A percentile compares a stretch with the other conserved stretches of the same genome.
Evolutionary conservation across 2,329 filamentous ascomycete species (phyloP).

Genomic region (Xylariaceae sp.): DNA sequence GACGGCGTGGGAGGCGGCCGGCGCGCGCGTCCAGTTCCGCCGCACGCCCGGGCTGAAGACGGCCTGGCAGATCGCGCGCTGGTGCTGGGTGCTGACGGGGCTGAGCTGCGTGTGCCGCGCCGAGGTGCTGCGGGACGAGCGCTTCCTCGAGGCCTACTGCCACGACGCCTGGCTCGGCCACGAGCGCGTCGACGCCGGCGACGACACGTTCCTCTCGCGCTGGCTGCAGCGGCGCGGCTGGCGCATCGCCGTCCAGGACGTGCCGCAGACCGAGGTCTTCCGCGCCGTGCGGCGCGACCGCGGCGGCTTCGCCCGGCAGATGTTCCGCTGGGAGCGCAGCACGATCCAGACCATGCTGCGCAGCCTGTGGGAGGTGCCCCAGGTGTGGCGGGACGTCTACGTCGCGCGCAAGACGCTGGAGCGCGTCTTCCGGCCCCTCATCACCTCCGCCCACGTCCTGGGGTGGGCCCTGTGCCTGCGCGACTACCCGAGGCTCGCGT

Average conservation of each 20-base stretch:
- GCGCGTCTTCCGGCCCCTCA: constrained; percentile 1
- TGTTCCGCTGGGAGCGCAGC: constrained; percentile 6
- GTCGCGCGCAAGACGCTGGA: constrained; percentile 5
- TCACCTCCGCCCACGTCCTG: constrained; percentile 2
- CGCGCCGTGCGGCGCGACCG: constrained; percentile 2
- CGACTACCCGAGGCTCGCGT: constrained; percentile 19
- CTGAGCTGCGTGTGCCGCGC: too few species aligned
- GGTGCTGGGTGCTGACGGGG: too few species aligned
- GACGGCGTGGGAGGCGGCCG: too few species aligned
- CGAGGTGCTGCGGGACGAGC: too few species aligned
- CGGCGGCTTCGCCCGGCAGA: constrained; percentile 3
- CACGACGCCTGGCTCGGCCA: too few species aligned
- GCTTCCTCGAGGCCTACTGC: too few species aligned
- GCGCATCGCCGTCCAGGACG: constrained; percentile 4
- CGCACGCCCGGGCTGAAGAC: too few species aligned
- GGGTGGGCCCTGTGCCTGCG: constrained; percentile 1
- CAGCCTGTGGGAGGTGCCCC: not conserved
- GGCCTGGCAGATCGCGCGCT: too few species aligned
- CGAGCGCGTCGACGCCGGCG: constrained; percentile 5
- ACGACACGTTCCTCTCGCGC: constrained; percentile 8
- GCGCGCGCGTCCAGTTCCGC: too few species aligned
- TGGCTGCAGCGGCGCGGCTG: constrained; percentile 5
- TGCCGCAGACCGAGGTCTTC: constrained; percentile 1
- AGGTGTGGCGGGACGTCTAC: not conserved
- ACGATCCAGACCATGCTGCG: constrained; percentile 1